Evolutionary conservation across 176 grass and related monocot species (phyloP).

Genomic region (Zizania latifolia): DNA sequence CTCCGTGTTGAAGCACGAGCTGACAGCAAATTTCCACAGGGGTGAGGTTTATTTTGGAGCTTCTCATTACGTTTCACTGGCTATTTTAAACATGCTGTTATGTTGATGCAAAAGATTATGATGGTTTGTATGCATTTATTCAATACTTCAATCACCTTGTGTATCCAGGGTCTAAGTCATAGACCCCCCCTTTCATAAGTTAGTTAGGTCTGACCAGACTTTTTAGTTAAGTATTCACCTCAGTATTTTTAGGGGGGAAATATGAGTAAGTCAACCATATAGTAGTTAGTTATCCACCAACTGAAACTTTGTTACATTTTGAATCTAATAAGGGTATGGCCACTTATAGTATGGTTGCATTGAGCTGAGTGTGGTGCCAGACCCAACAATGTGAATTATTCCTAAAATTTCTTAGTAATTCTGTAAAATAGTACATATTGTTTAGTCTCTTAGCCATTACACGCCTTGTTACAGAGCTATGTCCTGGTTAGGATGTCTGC

Average conservation of each 20-base stretch:
- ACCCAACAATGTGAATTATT: background rate
- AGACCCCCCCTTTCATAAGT: background rate
- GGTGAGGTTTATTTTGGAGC: constrained; percentile 42
- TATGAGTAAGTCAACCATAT: constrained; percentile 5
- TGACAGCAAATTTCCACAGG: constrained; percentile 89
- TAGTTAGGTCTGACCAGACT: background rate
- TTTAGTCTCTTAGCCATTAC: background rate
- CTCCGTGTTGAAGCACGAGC: constrained; percentile 84
- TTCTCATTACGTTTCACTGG: background rate
- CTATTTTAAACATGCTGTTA: background rate
- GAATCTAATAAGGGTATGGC: background rate
- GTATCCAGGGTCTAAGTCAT: background rate
- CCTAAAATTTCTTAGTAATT: background rate
- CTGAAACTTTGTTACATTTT: background rate
- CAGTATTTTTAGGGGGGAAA: background rate
- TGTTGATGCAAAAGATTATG: background rate
- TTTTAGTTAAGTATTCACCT: background rate
- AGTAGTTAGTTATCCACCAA: background rate
- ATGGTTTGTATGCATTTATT: background rate
- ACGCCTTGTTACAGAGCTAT: background rate
- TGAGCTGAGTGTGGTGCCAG: background rate
- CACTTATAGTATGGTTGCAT: background rate
- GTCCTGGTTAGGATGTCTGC: background rate
- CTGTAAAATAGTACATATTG: constrained; percentile 1
- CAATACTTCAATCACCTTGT: background rate